Conservation (phyloP, 2,329 filamentous ascomycete genomes). For the Pochonia chlamydosporia region DNA sequence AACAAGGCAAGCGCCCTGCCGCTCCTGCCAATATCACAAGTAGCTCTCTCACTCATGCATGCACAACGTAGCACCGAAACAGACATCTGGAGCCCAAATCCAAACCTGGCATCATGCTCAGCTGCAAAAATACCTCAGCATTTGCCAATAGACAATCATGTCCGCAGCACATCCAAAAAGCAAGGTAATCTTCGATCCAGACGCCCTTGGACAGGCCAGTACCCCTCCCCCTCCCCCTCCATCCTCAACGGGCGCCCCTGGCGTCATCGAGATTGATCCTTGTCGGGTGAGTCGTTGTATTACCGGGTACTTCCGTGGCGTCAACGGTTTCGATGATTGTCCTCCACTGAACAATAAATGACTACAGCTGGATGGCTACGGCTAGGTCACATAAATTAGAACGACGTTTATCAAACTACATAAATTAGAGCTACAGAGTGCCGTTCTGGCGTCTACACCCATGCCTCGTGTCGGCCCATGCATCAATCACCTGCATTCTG, state of each 20-base stretch:
- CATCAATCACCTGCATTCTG: no score
- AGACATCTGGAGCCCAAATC: background rate
- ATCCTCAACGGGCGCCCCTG: conserved; percentile 1
- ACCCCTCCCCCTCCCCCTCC: conserved; percentile 7
- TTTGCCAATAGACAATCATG: background rate
- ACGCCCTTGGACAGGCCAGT: background rate
- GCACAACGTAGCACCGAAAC: background rate
- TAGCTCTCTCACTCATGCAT: no score
- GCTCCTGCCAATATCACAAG: background rate
- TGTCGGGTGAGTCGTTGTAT: background rate
- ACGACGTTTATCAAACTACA: no score
- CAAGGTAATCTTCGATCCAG: background rate
- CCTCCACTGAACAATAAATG: no score
- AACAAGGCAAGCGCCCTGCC: background rate
- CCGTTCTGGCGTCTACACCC: no score
- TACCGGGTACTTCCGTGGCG: background rate
- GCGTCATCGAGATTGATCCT: conserved; percentile 5
- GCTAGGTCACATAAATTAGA: no score
- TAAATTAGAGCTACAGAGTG: no score
- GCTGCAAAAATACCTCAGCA: background rate
- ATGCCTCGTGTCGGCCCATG: no score
- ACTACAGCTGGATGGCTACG: no score
- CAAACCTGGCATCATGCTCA: background rate
- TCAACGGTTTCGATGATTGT: no score
- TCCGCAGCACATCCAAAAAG: background rate